phyloP scores from a whole-genome alignment of 2,329 filamentous ascomycete species.

The Botrytis hyacinthi region DNA sequence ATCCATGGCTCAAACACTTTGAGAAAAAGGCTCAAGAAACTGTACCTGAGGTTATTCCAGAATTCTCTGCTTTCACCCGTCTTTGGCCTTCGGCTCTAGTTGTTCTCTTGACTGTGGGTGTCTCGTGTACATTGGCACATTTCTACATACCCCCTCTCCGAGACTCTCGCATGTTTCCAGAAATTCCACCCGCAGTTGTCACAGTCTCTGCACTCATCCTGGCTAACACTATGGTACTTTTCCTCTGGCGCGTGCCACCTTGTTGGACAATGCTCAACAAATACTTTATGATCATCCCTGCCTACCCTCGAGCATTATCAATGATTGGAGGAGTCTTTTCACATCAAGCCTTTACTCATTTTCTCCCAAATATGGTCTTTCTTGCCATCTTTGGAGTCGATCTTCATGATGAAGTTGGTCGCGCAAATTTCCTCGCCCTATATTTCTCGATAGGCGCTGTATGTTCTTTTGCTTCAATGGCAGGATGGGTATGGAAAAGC shows the following conservation, averaged over 20 bases:
- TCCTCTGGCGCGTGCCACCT: conserved; percentile 62
- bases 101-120: conserved; percentile 46
- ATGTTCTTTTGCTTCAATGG: conserved; percentile 58
- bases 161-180: conserved; percentile 54
- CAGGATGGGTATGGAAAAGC: conserved; percentile 41
- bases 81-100: conserved; percentile 54
- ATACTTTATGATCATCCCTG: conserved; percentile 64
- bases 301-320: conserved; percentile 60
- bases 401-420: conserved; percentile 68
- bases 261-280: conserved; percentile 66
- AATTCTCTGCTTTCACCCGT: conserved; percentile 52
- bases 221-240: conserved; percentile 56
- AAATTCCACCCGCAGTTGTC: conserved; percentile 59
- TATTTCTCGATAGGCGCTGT: conserved; percentile 59
- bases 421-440: conserved; percentile 66
- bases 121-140: conserved; percentile 45
- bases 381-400: conserved; percentile 65
- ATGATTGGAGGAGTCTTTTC: conserved; percentile 67
- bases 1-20: conserved; percentile 36
- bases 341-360: conserved; percentile 62
- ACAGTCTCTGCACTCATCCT: conserved; percentile 62
- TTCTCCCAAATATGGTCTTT: conserved; percentile 61
- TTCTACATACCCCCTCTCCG: conserved; percentile 53
- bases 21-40: conserved; percentile 48
- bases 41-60: conserved; percentile 50